Evolutionary conservation across 108 stramenopile genomes (phyloP).

Genomic region (Pseudonitzschia multistriata): DNA sequence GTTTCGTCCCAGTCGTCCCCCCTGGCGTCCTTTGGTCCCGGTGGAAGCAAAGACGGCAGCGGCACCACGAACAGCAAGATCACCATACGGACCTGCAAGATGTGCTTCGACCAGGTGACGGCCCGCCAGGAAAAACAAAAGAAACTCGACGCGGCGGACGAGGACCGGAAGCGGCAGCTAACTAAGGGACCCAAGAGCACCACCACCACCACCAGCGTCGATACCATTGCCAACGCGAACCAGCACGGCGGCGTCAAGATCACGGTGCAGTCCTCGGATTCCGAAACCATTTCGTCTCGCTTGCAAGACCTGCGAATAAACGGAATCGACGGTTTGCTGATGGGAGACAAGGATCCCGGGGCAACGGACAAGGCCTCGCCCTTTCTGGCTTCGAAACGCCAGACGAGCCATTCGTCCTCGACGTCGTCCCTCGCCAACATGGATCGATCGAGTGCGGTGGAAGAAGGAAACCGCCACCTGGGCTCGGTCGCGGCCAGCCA

Average conservation of each 20-base stretch:
- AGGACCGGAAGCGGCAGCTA: conserved; percentile 5
- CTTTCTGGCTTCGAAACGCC: not conserved
- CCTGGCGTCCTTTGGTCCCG: not conserved
- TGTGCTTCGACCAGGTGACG: conserved; percentile 71
- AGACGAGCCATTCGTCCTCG: conserved; percentile 1
- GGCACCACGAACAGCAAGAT: conserved; percentile 23
- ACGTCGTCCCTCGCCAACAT: not conserved
- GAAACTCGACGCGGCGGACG: conserved; percentile 26
- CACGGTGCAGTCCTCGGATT: not conserved
- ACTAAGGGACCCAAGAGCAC: not conserved
- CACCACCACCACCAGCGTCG: not conserved
- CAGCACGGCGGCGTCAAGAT: not conserved
- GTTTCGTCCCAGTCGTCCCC: not conserved
- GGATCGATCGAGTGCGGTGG: conserved; percentile 19
- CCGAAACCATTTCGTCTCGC: not conserved
- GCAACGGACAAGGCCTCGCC: not conserved
- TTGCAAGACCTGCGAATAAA: conserved; percentile 2
- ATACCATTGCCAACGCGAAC: not conserved
- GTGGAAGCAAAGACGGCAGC: conserved; percentile 3
- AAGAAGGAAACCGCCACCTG: conserved; percentile 49
- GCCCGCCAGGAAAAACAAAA: conserved; percentile 32
- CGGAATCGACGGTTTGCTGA: not conserved
- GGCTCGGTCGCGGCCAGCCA: conserved; percentile 62
- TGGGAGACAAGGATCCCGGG: not conserved
- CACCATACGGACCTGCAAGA: conserved; percentile 70